phyloP scores from a whole-genome alignment of 1,284 basidiomycete species.

The Pyrrhoderma noxium region DNA sequence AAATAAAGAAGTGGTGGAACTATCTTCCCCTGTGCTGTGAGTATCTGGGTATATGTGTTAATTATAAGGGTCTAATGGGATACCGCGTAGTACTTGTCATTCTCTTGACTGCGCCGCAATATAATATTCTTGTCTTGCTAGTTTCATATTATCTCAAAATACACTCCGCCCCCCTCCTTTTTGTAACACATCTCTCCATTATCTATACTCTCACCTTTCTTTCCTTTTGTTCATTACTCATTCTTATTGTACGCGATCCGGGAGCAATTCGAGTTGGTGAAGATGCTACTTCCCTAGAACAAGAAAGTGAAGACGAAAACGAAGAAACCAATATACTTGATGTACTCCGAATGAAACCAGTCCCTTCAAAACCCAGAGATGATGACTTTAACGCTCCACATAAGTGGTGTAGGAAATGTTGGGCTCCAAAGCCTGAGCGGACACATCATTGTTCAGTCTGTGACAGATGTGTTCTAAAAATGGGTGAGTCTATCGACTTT shows the following conservation, averaged over 20 bases:
- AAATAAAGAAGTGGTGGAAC: slow-evolving; percentile 17
- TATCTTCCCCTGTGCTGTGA: slow-evolving; percentile 15
- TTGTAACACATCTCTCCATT: slow-evolving; percentile 45
- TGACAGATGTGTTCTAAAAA: slow-evolving; percentile 75
- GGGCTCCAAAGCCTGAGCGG: slow-evolving; percentile 75
- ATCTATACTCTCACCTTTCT: slow-evolving; percentile 61
- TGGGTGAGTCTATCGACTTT: slow-evolving; percentile 48
- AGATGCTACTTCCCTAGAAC: slow-evolving; percentile 24
- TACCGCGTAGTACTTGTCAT: slow-evolving; percentile 42
- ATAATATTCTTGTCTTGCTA: slow-evolving; percentile 60
- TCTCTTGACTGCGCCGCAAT: slow-evolving; percentile 62
- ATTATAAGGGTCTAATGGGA: not conserved
- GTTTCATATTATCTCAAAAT: slow-evolving; percentile 57
- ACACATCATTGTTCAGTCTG: slow-evolving; percentile 79
- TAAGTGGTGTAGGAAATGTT: slow-evolving; percentile 72
- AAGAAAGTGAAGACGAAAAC: slow-evolving; percentile 28
- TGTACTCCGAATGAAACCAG: slow-evolving; percentile 39
- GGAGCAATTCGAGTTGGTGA: slow-evolving; percentile 44
- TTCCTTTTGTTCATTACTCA: slow-evolving; percentile 61
- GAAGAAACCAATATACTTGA: slow-evolving; percentile 51
- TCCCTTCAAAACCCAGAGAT: slow-evolving; percentile 23
- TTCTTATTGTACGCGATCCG: slow-evolving; percentile 65
- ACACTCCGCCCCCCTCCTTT: slow-evolving; percentile 38
- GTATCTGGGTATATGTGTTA: not conserved
- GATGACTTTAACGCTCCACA: slow-evolving; percentile 45